Percentiles rank a stretch among this genome's conserved stretches.
phyloP scores from a whole-genome alignment of 129 eudicot species.

The Apium graveolens region DNA sequence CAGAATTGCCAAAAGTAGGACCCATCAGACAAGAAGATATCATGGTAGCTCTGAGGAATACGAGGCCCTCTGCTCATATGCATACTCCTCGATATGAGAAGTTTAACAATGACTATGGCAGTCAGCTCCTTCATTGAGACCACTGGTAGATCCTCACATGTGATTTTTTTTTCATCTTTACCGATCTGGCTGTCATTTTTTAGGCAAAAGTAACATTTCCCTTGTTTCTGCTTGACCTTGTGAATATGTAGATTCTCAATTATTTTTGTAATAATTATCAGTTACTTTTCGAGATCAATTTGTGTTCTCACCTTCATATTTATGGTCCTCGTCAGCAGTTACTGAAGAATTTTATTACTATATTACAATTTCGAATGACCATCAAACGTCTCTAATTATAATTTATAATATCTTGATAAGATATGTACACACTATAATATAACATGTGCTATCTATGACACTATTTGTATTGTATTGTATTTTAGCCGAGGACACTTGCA shows the following conservation, averaged over 20 bases:
- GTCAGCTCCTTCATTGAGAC: slow-evolving; percentile 75
- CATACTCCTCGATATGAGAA: slow-evolving; percentile 87
- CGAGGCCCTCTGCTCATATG: slow-evolving; percentile 95
- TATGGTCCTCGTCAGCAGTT: too few species aligned
- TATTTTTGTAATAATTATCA: background rate
- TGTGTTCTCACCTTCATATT: background rate
- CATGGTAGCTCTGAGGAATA: slow-evolving; percentile 69
- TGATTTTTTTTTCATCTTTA: background rate
- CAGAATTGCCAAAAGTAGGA: slow-evolving; percentile 91
- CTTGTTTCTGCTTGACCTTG: background rate
- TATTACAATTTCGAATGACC: too few species aligned
- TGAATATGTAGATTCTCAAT: background rate
- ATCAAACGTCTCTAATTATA: too few species aligned
- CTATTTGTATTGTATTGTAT: too few species aligned
- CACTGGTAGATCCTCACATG: background rate
- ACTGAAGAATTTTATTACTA: too few species aligned
- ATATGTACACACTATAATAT: too few species aligned
- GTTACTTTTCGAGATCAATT: background rate
- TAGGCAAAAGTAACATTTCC: background rate
- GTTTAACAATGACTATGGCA: slow-evolving; percentile 87
- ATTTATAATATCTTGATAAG: too few species aligned
- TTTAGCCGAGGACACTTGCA: too few species aligned
- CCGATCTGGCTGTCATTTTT: background rate
- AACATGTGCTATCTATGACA: too few species aligned
- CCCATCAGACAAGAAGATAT: slow-evolving; percentile 66